A percentile compares a stretch with the other conserved stretches of the same genome.
Evolutionary conservation across 2,329 filamentous ascomycete genomes (phyloP).

Genomic region (Dactylellina sp.): DNA sequence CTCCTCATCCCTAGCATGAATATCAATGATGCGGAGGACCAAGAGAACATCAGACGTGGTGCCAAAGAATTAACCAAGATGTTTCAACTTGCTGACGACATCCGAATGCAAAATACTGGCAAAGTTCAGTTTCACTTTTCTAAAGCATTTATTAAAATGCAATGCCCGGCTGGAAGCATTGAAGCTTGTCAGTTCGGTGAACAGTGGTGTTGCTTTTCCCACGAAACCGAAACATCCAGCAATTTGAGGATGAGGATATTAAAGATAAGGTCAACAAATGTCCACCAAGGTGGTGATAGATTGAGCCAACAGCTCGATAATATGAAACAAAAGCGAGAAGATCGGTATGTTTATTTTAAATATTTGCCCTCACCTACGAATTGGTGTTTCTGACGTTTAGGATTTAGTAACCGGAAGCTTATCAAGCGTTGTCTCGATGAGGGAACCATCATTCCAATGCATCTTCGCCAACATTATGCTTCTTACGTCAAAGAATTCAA

Average conservation of each 20-base stretch:
- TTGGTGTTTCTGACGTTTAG: too few species aligned
- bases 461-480: constrained; percentile 2
- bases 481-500: not conserved
- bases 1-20: constrained; percentile 9
- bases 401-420: not conserved
- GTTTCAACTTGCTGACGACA: constrained; percentile 22
- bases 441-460: constrained; percentile 9
- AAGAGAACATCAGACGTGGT: constrained; percentile 13
- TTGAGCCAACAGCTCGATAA: not conserved
- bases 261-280: too few species aligned
- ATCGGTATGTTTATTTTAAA: constrained; percentile 5
- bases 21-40: not conserved
- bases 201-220: constrained; percentile 20
- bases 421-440: constrained; percentile 7
- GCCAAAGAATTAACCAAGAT: constrained; percentile 2
- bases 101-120: constrained; percentile 21
- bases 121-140: constrained; percentile 19
- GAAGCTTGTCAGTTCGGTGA: constrained; percentile 19
- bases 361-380: too few species aligned
- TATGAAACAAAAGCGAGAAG: constrained; percentile 2
- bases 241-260: too few species aligned
- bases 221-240: not conserved
- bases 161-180: not conserved
- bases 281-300: too few species aligned
- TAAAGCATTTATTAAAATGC: not conserved